Base-by-base conservation (phyloP, 768 basidiomycete species). In the Kwoniella bestiolae region DNA sequence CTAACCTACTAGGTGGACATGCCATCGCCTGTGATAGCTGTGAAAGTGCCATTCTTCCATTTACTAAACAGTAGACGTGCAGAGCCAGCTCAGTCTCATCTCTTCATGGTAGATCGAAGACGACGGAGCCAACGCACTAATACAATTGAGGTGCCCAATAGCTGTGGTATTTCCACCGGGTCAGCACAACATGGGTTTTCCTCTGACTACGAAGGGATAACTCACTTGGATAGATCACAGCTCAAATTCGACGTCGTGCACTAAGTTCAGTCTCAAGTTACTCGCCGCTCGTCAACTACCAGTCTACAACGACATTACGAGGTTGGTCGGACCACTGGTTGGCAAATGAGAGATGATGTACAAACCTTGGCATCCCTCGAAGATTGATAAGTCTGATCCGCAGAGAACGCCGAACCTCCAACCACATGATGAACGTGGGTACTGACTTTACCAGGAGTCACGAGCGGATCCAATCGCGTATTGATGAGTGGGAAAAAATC, bases 381-480 rank as follows among this genome's bases (percentile, higher is more conserved):
- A 1, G 49, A 44, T 1, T 26, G 50, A 49, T 56, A 60, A 21
- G 34, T 59, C 62, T 46, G 50, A 25, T 49, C 25, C 18, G 67
- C 56, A 5, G 34, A 61, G 44, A 80, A 75, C 23, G 70, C 66
- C 18, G 60, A 65, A 0, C 63, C 70, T 7, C 79, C 81, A 16
- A 69, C 53, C 14, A 81, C 63, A 29, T 58, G 63, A 65, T 82
- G 81, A 2, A 77, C 71, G 38, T 82, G 81, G 0, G 51, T 49
- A 9, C 68, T 66, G 21, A 81, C 63, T 25, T n/a, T n/a, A n/a
- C n/a, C n/a, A n/a, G n/a, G n/a, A n/a, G n/a, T n/a, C n/a, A 82
- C 68, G 57, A 82, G 79, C 4, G 77, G 68, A 62, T 82, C 80
- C 18, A 74, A 16, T 12, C 72, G 60, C 5, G 69, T 21, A 16